Evolutionary conservation across 2,329 filamentous ascomycete species (phyloP).

Genomic region (Aspergillus nomiae): DNA sequence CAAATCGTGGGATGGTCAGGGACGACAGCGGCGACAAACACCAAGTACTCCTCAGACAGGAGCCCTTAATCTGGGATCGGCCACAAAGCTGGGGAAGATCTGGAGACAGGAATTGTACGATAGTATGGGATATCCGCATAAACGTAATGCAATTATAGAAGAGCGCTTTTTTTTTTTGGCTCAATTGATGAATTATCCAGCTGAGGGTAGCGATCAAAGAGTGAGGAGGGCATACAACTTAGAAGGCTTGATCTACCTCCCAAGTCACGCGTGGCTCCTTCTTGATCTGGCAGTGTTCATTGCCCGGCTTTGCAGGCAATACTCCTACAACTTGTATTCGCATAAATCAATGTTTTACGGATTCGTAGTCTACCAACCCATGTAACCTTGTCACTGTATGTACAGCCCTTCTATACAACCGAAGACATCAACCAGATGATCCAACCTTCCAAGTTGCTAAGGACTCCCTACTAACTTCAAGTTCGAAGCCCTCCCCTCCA

Average conservation of each 20-base stretch:
- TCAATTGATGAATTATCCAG: background rate
- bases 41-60: background rate
- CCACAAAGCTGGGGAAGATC: background rate
- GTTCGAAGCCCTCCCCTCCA: too few species aligned
- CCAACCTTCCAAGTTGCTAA: too few species aligned
- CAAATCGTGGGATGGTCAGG: background rate
- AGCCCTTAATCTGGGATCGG: background rate
- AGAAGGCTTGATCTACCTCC: background rate
- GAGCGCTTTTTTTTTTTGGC: background rate
- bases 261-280: background rate
- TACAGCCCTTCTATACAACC: too few species aligned
- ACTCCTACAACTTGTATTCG: too few species aligned
- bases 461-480: too few species aligned
- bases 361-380: too few species aligned
- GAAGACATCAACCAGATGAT: too few species aligned
- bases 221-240: background rate
- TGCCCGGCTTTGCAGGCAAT: background rate
- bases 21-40: background rate
- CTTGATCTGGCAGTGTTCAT: background rate
- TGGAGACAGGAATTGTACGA: conserved; percentile 6
- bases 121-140: background rate
- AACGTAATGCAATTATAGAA: background rate
- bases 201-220: background rate
- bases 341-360: too few species aligned
- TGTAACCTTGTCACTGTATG: too few species aligned